Conservation (phyloP, 306 rosid species). For the Quercus dentata region DNA sequence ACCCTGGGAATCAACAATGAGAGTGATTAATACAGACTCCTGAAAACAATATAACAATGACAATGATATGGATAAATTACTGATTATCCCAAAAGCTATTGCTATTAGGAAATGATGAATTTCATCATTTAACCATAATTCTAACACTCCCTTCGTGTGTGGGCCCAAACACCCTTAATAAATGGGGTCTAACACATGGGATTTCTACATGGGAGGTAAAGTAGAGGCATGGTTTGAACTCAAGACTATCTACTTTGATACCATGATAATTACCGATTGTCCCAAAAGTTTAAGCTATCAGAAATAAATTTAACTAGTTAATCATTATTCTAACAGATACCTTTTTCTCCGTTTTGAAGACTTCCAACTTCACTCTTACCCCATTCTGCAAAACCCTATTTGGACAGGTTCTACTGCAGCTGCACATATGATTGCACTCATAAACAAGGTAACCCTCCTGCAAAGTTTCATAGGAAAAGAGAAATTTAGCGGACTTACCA, state of each 20-base stretch:
- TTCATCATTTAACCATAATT: too few species aligned
- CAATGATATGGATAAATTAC: not conserved
- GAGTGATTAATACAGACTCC: slow-evolving; percentile 27
- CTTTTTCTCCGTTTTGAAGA: slow-evolving; percentile 82
- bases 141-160: too few species aligned
- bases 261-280: too few species aligned
- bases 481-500: not conserved
- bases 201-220: too few species aligned
- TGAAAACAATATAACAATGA: slow-evolving; percentile 14
- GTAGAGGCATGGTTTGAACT: too few species aligned
- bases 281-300: too few species aligned
- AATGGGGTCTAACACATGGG: too few species aligned
- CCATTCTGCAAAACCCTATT: slow-evolving; percentile 95
- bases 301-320: too few species aligned
- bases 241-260: too few species aligned
- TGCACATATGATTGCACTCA: slow-evolving; percentile 87
- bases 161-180: too few species aligned
- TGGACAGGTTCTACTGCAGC: slow-evolving; percentile 76
- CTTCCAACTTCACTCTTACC: slow-evolving; percentile 81
- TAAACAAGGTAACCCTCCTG: slow-evolving; percentile 99
- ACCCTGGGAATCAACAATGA: slow-evolving; percentile 48
- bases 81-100: too few species aligned
- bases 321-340: slow-evolving; percentile 17
- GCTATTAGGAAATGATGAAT: too few species aligned
- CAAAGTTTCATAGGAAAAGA: slow-evolving; percentile 28